phyloP scores from a whole-genome alignment of 2,329 filamentous ascomycete genomes.

The Cadophora malorum region DNA sequence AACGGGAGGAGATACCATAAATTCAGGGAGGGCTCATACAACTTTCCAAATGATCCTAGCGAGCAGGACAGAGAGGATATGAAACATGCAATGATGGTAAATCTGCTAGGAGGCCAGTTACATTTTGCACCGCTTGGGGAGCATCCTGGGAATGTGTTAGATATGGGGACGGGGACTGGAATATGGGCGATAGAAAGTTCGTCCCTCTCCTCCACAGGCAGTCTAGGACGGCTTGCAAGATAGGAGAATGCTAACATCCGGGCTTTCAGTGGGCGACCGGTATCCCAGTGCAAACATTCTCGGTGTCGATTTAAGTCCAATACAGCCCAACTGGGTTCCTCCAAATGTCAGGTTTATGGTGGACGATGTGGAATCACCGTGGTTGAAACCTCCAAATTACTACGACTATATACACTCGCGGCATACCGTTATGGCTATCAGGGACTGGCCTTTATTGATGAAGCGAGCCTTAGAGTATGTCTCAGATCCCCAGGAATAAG shows the following conservation, averaged over 20 bases:
- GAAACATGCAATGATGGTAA: slow-evolving; percentile 47
- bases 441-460: slow-evolving; percentile 60
- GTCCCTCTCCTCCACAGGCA: slow-evolving; percentile 18
- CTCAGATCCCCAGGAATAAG: background rate
- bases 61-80: slow-evolving; percentile 65
- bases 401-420: slow-evolving; percentile 69
- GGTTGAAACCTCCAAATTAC: slow-evolving; percentile 57
- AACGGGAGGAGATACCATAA: slow-evolving; percentile 66
- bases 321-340: slow-evolving; percentile 64
- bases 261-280: slow-evolving; percentile 57
- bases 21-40: slow-evolving; percentile 60
- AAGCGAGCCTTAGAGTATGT: slow-evolving; percentile 54
- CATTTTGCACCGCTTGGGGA: slow-evolving; percentile 58
- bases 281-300: slow-evolving; percentile 54
- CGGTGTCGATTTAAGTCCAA: slow-evolving; percentile 64
- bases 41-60: slow-evolving; percentile 65
- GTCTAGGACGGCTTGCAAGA: background rate
- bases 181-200: slow-evolving; percentile 63
- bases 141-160: slow-evolving; percentile 57
- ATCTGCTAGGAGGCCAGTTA: slow-evolving; percentile 44
- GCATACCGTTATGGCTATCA: slow-evolving; percentile 61
- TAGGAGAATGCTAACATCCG: slow-evolving; percentile 4
- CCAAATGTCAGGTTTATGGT: slow-evolving; percentile 69
- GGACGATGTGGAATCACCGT: slow-evolving; percentile 65
- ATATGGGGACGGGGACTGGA: slow-evolving; percentile 64